Conservation (phyloP, 371 early-diverging fungal genomes). For the Haplosporangium sp. region DNA sequence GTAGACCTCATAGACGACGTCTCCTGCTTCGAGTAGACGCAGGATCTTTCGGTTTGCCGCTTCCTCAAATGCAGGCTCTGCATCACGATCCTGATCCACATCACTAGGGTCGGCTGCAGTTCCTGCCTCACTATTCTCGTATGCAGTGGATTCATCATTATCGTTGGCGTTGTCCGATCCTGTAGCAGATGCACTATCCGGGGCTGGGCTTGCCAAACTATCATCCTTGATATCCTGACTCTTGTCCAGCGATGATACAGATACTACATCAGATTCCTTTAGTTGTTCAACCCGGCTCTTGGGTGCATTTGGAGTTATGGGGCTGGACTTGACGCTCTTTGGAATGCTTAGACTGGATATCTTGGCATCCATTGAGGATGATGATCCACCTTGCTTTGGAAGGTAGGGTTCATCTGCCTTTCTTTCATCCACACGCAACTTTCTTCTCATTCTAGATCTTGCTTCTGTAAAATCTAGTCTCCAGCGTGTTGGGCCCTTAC, state of each 20-base stretch:
- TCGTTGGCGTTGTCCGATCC: conserved; percentile 18
- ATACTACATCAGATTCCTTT: conserved; percentile 44
- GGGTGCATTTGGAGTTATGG: conserved; percentile 16
- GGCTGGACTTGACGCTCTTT: conserved; percentile 48
- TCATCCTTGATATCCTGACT: conserved; percentile 26
- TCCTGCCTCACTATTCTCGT: conserved; percentile 6
- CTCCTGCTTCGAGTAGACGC: conserved; percentile 77
- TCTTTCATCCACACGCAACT: conserved; percentile 46
- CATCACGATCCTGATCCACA: conserved; percentile 61
- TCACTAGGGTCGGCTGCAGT: conserved; percentile 6
- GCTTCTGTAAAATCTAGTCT: conserved; percentile 82
- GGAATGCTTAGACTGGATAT: conserved; percentile 46
- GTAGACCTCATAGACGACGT: conserved; percentile 78
- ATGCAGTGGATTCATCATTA: conserved; percentile 10
- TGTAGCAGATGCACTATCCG: conserved; percentile 20
- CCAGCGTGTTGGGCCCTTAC: conserved; percentile 63
- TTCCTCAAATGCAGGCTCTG: conserved; percentile 72
- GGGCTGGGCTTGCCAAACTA: conserved; percentile 15
- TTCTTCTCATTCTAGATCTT: conserved; percentile 53
- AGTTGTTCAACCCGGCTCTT: conserved; percentile 38
- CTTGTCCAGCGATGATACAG: conserved; percentile 38
- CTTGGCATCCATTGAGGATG: conserved; percentile 37
- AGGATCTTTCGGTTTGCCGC: conserved; percentile 80
- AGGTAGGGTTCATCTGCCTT: conserved; percentile 44
- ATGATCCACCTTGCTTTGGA: conserved; percentile 49